A percentile compares a stretch with the other conserved stretches of the same genome.
Evolutionary conservation across 345 rosid genomes (phyloP).

Genomic region (Salix udensis): DNA sequence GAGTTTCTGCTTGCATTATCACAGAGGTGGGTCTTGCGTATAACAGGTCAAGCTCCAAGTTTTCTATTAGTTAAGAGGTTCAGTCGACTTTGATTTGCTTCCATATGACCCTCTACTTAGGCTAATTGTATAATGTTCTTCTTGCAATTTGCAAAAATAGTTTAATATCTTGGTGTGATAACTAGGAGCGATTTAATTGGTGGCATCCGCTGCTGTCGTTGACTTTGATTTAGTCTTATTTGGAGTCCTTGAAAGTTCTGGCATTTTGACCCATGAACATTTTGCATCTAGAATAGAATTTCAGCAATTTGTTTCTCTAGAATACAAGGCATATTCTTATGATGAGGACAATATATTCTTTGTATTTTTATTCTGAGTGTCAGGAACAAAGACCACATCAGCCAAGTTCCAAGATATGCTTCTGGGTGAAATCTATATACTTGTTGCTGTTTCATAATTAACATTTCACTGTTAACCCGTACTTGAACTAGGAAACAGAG

Average conservation of each 20-base stretch:
- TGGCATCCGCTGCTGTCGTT: background rate
- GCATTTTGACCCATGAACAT: background rate
- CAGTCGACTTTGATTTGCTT: conserved; percentile 12
- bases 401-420: background rate
- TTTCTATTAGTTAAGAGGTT: background rate
- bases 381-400: background rate
- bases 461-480: background rate
- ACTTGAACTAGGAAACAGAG: background rate
- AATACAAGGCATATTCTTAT: background rate
- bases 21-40: background rate
- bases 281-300: conserved; percentile 3
- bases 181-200: background rate
- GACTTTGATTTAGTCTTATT: conserved; percentile 21
- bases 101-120: background rate
- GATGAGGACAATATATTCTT: background rate
- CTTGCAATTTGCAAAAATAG: background rate
- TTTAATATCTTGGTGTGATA: background rate
- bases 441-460: background rate
- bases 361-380: background rate
- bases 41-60: background rate
- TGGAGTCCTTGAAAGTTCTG: background rate
- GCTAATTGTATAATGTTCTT: background rate
- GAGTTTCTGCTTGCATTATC: conserved; percentile 4
- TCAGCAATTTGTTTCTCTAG: background rate
- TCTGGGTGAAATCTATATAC: background rate